Base-by-base conservation (phyloP, 768 basidiomycete species). In the Russula ochroleuca region DNA sequence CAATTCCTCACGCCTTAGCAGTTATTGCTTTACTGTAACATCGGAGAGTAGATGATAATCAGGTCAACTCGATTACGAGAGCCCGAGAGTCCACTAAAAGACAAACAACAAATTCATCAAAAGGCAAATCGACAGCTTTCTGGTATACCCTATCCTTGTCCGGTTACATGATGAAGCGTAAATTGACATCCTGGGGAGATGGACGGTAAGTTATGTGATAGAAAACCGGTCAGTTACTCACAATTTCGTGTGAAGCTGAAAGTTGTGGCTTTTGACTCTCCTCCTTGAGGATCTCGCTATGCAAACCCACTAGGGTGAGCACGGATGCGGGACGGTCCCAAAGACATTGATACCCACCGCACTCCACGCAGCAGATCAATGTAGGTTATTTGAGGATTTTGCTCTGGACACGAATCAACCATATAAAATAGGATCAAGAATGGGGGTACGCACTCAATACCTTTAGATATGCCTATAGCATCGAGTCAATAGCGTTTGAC, bases 201-300 rank as follows among this genome's bases (percentile, higher is more conserved):
- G 15, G 17, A 15, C 10, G 6, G 13, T 54, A 17, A 35, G 31
- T 15, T 2, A 33, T 23, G 23, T 19, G 19, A 31, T 17, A 9
- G 40, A 45, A 61, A 45, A 33, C 17, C 13, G 57, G 48, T 28
- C 9, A 37, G 37, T 40, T 43, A 73, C 78, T 67, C 54, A 81
- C 88, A 58, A 90, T 85, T 15, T 76, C 81, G 69, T 90, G 88
- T 8, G 88, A 88, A 65, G 85, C 87, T 8, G 86, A 86, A 14
- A 91, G 71, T 71, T 90, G 89, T 5, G 87, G 85, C 65, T 81
- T 86, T 78, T 91, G 88, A 68, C 79, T 82, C 70, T 81, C 91
- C 62, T 81, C 77, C 23, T 82, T 75, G 28, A 90, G 71, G 63
- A 89, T 83, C 25, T 74, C 73, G 53, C 84, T 85, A 63, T 56